phyloP scores from a whole-genome alignment of 129 eudicot species.

The Sambucus nigra region DNA sequence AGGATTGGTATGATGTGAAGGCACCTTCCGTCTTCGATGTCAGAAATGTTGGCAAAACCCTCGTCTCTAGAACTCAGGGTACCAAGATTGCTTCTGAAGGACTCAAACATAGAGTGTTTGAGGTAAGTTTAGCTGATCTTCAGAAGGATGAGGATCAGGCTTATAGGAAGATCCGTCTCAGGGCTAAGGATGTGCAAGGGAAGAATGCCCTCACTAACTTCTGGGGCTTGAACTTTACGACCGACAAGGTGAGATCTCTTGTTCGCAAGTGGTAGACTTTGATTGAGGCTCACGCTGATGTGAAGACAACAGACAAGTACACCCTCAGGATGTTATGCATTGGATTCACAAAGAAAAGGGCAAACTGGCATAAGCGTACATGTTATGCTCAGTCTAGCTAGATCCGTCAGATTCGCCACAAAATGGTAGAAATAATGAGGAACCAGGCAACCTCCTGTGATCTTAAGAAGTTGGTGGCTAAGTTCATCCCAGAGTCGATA shows the following conservation, averaged over 20 bases:
- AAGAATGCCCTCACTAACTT: slow-evolving; percentile 14
- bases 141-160: too few relatives aligned
- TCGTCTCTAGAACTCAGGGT: slow-evolving; percentile 19
- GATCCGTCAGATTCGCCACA: too few relatives aligned
- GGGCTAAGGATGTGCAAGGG: slow-evolving; percentile 18
- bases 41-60: too few relatives aligned
- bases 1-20: slow-evolving; percentile 16
- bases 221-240: slow-evolving; percentile 14
- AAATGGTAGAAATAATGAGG: neutral
- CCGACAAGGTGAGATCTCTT: slow-evolving; percentile 14
- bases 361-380: slow-evolving; percentile 12
- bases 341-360: slow-evolving; percentile 11
- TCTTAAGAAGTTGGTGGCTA: neutral
- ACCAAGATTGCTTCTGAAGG: slow-evolving; percentile 19
- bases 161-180: too few relatives aligned
- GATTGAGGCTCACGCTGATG: slow-evolving; percentile 16
- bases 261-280: slow-evolving; percentile 13
- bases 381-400: too few relatives aligned
- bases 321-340: slow-evolving; percentile 14
- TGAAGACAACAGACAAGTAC: slow-evolving; percentile 11
- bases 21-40: slow-evolving; percentile 10
- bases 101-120: slow-evolving; percentile 15
- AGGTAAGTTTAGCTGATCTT: too few relatives aligned
- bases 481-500: neutral
- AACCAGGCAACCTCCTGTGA: slow-evolving; percentile 1